Base-by-base conservation (phyloP, 768 basidiomycete genomes). In the Leucocoprinus leucothites region DNA sequence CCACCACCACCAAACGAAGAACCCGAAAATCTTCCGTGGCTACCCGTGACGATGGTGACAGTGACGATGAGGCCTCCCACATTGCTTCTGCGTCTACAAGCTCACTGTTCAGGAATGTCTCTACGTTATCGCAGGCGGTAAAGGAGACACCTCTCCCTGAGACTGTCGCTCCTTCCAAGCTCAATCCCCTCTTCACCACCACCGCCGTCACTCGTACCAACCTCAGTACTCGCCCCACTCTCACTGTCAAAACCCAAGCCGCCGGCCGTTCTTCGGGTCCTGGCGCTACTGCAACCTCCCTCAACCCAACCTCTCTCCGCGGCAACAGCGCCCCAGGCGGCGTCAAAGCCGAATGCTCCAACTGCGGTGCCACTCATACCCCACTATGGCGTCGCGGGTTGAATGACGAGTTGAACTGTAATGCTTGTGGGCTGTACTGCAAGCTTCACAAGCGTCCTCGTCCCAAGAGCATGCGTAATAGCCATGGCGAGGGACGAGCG, bases 391-490 rank as follows among this genome's bases (percentile, higher is more conserved):
- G 91, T 16, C 79, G 91, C 1, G 91, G 91, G 0, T 69, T 94
- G 61, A 93, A 92, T 58, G 91, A 94, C 60, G 91, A 94, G 71
- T 68, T 94, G 55, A 94, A 94, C 62, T 93, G 91, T 65, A 93
- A 94, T 61, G 91, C 91, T 0, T 93, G 91, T 59, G 91, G 91
- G 3, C 71, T 93, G 40, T 94, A 94, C 65, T 94, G 89, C 68
- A 93, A 93, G 65, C 56, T 92, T 87, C 91, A 94, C 66, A 93
- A 94, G 67, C 86, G 91, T 38, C 90, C 91, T 34, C 85, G 91
- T 45, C 91, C 91, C 19, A 92, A 92, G 76, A 90, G 81, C 65
- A 91, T 93, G 88, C 83, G 90, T 42, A 86, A 82, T 64, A 82
- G 76, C 49, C 86, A 87, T 61, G 84, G 85, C 43, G 91, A 91